Evolutionary conservation across 2,329 filamentous ascomycete species (phyloP).

Genomic region (Dactylonectria macrodidyma): DNA sequence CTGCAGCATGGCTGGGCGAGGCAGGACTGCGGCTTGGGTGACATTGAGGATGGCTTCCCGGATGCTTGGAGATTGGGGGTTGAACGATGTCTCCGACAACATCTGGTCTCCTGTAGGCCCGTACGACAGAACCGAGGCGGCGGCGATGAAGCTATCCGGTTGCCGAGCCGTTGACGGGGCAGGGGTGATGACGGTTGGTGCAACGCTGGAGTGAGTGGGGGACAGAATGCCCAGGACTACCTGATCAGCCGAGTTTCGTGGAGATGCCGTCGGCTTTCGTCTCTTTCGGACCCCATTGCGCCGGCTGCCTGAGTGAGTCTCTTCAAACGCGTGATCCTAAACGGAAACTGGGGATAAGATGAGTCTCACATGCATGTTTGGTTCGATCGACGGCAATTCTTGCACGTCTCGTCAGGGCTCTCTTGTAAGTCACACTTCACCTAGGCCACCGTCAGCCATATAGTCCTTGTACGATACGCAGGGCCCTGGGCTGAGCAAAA

Average conservation of each 20-base stretch:
- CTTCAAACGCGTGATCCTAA: not conserved
- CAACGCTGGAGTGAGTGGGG: not conserved
- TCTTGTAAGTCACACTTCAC: conserved; percentile 29
- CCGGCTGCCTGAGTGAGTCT: conserved; percentile 7
- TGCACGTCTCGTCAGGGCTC: conserved; percentile 13
- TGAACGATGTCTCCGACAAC: not conserved
- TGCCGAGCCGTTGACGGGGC: not conserved
- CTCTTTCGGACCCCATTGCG: conserved; percentile 23
- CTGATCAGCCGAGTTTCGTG: not conserved
- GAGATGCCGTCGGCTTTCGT: conserved; percentile 1
- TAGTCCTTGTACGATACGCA: too few species aligned
- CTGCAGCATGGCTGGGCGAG: conserved; percentile 3
- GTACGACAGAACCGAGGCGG: conserved; percentile 7
- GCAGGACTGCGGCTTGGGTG: conserved; percentile 8
- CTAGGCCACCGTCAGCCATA: conserved; percentile 3
- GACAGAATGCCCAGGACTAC: not conserved
- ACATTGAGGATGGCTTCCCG: conserved; percentile 8
- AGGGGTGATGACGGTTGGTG: not conserved
- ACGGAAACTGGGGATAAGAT: not conserved
- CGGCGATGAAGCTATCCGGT: not conserved
- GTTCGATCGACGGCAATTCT: conserved; percentile 20
- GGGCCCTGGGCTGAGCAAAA: too few species aligned
- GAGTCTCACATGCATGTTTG: conserved; percentile 21
- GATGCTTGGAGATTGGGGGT: not conserved
- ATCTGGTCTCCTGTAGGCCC: not conserved